Evolutionary conservation across 371 early-diverging fungal genomes (phyloP).

Genomic region (Mortierella sp.): DNA sequence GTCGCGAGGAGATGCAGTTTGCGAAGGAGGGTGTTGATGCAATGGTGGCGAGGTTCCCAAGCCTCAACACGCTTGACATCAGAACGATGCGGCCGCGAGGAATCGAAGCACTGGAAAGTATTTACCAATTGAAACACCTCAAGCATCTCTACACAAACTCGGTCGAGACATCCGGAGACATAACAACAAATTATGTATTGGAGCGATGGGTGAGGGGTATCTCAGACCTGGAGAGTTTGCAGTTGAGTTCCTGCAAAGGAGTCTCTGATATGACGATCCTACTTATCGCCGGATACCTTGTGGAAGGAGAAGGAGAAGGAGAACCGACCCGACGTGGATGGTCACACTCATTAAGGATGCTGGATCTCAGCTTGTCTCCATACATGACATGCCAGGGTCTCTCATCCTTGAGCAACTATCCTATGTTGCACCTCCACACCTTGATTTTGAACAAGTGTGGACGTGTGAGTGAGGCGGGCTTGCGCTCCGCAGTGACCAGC

Average conservation of each 20-base stretch:
- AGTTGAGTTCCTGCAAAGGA: slow-evolving; percentile 39
- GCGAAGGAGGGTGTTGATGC: slow-evolving; percentile 29
- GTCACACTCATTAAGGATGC: slow-evolving; percentile 41
- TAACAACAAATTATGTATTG: slow-evolving; percentile 16
- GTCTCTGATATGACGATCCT: slow-evolving; percentile 21
- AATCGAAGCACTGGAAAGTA: slow-evolving; percentile 32
- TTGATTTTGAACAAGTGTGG: slow-evolving; percentile 41
- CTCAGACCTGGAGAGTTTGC: slow-evolving; percentile 33
- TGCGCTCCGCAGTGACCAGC: slow-evolving; percentile 17
- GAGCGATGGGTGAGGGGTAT: slow-evolving; percentile 39
- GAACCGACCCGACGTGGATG: slow-evolving; percentile 30
- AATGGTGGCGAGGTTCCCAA: slow-evolving; percentile 30
- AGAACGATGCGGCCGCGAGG: slow-evolving; percentile 27
- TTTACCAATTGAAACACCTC: slow-evolving; percentile 18
- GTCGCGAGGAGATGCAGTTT: slow-evolving; percentile 24
- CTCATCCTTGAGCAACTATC: slow-evolving; percentile 1
- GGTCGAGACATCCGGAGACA: slow-evolving; percentile 26
- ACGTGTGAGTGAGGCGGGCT: slow-evolving; percentile 27
- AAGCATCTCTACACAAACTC: slow-evolving; percentile 39
- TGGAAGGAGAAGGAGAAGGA: background rate
- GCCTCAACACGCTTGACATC: slow-evolving; percentile 31
- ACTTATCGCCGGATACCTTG: slow-evolving; percentile 19
- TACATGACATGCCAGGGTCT: slow-evolving; percentile 31
- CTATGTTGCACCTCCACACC: slow-evolving; percentile 29
- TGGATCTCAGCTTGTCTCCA: slow-evolving; percentile 43